phyloP scores from a whole-genome alignment of 1,284 basidiomycete genomes.

The Ceratobasidium sp. region DNA sequence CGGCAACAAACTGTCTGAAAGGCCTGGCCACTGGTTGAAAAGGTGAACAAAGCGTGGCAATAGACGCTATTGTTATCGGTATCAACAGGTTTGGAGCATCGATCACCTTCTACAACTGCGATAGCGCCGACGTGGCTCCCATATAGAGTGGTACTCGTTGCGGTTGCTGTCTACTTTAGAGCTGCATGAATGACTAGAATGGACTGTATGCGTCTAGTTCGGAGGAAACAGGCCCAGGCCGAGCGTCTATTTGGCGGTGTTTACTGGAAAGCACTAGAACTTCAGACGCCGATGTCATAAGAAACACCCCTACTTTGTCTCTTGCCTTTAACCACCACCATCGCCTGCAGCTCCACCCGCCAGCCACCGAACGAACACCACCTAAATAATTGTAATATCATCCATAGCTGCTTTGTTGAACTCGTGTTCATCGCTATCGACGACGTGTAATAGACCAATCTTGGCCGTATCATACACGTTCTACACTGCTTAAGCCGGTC shows the following conservation, averaged over 20 bases:
- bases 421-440: not conserved
- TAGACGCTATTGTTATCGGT: conserved; percentile 5
- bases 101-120: not conserved
- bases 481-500: conserved; percentile 5
- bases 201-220: not conserved
- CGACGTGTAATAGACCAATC: not conserved
- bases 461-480: not conserved
- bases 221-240: too few species aligned
- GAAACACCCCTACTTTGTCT: not conserved
- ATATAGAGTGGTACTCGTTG: too few species aligned
- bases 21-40: too few species aligned
- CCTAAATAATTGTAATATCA: too few species aligned
- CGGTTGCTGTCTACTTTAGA: too few species aligned
- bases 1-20: not conserved
- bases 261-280: conserved; percentile 23
- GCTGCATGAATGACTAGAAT: not conserved
- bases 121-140: too few species aligned
- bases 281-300: not conserved
- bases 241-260: not conserved
- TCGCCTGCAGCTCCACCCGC: not conserved
- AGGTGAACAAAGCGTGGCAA: too few species aligned
- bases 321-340: not conserved
- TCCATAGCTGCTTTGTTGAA: too few species aligned
- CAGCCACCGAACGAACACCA: too few species aligned
- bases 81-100: not conserved